Percentiles rank a stretch among this genome's conserved stretches.
These are phyloP conservation scores for Diplosphaera chodatii DNA, from an alignment of 139 green algal species.

Conservation along the genomic window DNA sequence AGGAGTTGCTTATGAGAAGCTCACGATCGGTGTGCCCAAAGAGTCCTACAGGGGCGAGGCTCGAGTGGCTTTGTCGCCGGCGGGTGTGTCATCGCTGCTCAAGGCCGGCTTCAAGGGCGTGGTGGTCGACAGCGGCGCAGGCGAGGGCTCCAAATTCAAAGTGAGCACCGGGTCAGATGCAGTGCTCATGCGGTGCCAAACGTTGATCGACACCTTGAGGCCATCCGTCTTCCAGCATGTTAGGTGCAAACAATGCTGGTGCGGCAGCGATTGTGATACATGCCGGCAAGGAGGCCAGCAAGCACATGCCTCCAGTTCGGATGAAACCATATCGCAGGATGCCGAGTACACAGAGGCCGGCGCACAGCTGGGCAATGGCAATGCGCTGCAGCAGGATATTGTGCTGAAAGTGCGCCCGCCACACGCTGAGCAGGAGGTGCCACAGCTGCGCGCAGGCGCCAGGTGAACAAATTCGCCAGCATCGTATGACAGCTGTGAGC, in stretches of 20 bases:
- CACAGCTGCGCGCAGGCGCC: slow-evolving; percentile 49
- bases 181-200: no score
- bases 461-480: not conserved
- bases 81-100: slow-evolving; percentile 43
- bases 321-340: slow-evolving; percentile 33
- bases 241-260: no score
- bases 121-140: slow-evolving; percentile 63
- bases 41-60: slow-evolving; percentile 54
- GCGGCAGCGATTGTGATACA: no score
- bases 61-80: slow-evolving; percentile 66
- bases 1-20: not conserved
- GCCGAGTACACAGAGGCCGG: slow-evolving; percentile 58
- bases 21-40: slow-evolving; percentile 50
- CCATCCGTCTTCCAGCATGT: no score
- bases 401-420: slow-evolving; percentile 54
- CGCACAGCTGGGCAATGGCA: slow-evolving; percentile 52
- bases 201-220: no score
- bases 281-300: no score
- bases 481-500: no score
- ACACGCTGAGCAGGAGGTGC: slow-evolving; percentile 37
- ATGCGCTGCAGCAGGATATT: slow-evolving; percentile 53
- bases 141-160: slow-evolving; percentile 57
- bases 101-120: slow-evolving; percentile 74
- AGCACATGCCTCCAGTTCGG: no score
- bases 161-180: slow-evolving; percentile 21